Evolutionary conservation across 1,284 basidiomycete genomes (phyloP).

Genomic region (Marasmius tenuissimus): DNA sequence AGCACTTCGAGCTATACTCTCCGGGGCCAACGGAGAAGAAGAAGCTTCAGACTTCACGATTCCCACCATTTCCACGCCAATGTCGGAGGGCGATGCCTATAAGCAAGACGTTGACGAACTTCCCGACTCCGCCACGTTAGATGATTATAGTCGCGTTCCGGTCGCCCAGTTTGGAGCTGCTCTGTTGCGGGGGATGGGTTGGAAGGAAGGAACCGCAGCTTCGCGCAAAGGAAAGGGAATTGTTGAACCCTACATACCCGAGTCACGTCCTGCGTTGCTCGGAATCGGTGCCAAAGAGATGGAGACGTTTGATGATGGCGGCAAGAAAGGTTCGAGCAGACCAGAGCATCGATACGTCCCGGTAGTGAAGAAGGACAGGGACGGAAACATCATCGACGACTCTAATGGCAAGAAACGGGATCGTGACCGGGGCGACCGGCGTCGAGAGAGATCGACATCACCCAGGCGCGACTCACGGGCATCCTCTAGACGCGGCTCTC

Average conservation of each 20-base stretch:
- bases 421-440: slow-evolving; percentile 23
- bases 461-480: slow-evolving; percentile 23
- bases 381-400: slow-evolving; percentile 23
- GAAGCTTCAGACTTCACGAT: slow-evolving; percentile 36
- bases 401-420: slow-evolving; percentile 13
- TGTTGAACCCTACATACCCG: slow-evolving; percentile 79
- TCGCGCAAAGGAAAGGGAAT: slow-evolving; percentile 58
- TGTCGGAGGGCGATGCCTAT: slow-evolving; percentile 79
- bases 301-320: slow-evolving; percentile 66
- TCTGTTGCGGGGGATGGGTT: slow-evolving; percentile 95
- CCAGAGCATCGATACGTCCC: slow-evolving; percentile 78
- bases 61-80: slow-evolving; percentile 54
- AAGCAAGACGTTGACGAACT: slow-evolving; percentile 78
- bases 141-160: slow-evolving; percentile 90
- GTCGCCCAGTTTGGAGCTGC: slow-evolving; percentile 94
- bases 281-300: slow-evolving; percentile 91
- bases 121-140: slow-evolving; percentile 74
- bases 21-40: slow-evolving; percentile 43
- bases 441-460: slow-evolving; percentile 20
- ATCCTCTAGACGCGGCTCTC: slow-evolving; percentile 31
- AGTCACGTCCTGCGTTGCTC: slow-evolving; percentile 77
- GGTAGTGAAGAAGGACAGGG: slow-evolving; percentile 60
- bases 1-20: slow-evolving; percentile 73
- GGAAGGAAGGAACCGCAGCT: slow-evolving; percentile 82
- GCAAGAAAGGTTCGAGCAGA: slow-evolving; percentile 44